Evolutionary conservation across 2,329 filamentous ascomycete genomes (phyloP).

Genomic region (Colletotrichum graminicola): DNA sequence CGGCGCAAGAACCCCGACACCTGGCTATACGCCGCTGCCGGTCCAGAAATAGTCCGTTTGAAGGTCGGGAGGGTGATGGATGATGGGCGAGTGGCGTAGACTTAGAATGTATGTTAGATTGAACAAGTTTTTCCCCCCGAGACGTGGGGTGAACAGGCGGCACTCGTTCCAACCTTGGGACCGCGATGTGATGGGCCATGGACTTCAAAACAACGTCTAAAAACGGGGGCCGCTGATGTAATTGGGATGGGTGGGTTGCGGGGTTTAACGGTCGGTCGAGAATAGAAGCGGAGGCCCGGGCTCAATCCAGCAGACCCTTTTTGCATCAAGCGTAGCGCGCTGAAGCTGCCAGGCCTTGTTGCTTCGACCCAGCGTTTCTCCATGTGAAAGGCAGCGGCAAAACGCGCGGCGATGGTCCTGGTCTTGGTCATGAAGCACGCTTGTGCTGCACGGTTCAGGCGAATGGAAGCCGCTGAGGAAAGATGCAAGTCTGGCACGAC

Average conservation of each 20-base stretch:
- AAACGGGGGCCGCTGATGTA: not conserved
- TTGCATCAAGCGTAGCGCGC: not conserved
- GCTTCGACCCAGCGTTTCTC: not conserved
- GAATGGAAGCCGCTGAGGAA: slow-evolving; percentile 4
- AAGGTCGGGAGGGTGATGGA: not conserved
- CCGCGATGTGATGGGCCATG: not conserved
- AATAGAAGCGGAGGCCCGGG: slow-evolving; percentile 11
- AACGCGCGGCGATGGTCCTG: not conserved
- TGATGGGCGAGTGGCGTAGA: not conserved
- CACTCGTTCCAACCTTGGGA: not conserved
- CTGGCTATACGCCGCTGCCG: too few species aligned
- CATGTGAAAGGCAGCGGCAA: not conserved
- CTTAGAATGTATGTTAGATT: not conserved
- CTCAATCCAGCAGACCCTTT: slow-evolving; percentile 13
- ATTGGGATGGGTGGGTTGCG: not conserved
- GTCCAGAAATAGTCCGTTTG: not conserved
- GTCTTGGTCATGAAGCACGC: slow-evolving; percentile 1
- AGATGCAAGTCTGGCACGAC: not conserved
- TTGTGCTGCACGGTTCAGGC: slow-evolving; percentile 23
- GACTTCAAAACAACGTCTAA: not conserved
- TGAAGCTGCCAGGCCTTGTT: not conserved
- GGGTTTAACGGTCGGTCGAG: slow-evolving; percentile 6
- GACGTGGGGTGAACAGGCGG: not conserved
- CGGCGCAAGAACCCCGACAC: not conserved
- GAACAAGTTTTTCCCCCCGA: not conserved